Percentiles rank a stretch among this genome's conserved stretches.
Conservation (phyloP, 75 land plant species). For the Cupressus sempervirens region DNA sequence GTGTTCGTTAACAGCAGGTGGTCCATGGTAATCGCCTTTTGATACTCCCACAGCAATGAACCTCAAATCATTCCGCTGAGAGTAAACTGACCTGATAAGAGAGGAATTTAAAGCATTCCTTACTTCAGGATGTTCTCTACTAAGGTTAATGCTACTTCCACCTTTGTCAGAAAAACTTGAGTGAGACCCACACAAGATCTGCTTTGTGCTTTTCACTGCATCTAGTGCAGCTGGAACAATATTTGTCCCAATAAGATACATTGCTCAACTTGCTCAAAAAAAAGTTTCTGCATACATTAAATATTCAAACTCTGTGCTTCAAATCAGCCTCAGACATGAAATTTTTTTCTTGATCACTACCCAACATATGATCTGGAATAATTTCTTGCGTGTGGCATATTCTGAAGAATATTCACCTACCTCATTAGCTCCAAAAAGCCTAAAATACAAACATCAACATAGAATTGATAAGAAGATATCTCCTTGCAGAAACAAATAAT, state of each 20-base stretch:
- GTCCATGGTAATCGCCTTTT: slow-evolving; percentile 23
- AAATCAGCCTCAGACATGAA: neutral
- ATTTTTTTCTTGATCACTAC: neutral
- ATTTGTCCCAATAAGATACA: slow-evolving; percentile 4
- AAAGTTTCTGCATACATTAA: neutral
- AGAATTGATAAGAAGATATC: neutral
- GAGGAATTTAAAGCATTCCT: neutral
- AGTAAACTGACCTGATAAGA: neutral
- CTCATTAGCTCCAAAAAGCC: neutral
- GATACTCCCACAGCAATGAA: slow-evolving; percentile 42
- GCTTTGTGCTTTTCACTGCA: neutral
- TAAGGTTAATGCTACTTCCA: neutral
- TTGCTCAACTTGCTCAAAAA: neutral
- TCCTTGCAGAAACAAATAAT: neutral
- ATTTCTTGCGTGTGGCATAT: neutral
- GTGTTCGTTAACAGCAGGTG: slow-evolving; percentile 50
- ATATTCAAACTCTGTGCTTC: neutral
- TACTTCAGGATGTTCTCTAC: neutral
- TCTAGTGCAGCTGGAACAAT: neutral
- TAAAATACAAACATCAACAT: neutral
- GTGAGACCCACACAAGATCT: neutral
- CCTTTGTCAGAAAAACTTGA: neutral
- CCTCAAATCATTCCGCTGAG: slow-evolving; percentile 12
- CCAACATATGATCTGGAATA: neutral
- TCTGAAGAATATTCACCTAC: neutral